A percentile compares a stretch with the other conserved stretches of the same genome.
Conservation (phyloP, 495 filamentous ascomycete species). For the Platismatia glauca region DNA sequence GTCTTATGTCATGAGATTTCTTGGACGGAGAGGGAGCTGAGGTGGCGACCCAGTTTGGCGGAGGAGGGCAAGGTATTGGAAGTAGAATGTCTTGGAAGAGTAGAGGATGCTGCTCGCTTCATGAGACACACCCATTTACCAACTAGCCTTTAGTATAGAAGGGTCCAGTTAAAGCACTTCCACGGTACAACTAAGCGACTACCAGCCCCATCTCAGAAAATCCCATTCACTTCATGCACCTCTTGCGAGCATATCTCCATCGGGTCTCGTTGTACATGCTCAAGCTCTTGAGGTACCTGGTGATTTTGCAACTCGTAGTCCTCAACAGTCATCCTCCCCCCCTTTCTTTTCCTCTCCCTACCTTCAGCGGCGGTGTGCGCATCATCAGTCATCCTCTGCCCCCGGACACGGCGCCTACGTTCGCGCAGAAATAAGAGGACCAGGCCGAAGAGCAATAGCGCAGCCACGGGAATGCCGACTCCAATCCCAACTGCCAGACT, state of each 20-base stretch:
- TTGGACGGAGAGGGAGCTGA: no score
- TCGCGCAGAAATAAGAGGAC: neutral
- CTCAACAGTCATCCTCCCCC: neutral
- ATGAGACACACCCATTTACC: no score
- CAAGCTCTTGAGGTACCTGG: conserved; percentile 4
- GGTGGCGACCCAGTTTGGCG: no score
- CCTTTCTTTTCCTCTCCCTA: neutral
- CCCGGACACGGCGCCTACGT: neutral
- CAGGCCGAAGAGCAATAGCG: neutral
- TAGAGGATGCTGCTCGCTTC: no score
- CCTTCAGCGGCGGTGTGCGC: neutral
- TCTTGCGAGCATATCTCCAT: neutral
- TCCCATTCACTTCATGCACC: neutral
- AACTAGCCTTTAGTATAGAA: no score
- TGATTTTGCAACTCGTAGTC: neutral
- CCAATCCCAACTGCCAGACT: neutral
- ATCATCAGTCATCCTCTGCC: neutral
- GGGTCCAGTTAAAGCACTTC: neutral
- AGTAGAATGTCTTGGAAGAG: no score
- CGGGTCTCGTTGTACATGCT: neutral
- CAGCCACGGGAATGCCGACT: neutral
- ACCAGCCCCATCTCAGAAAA: neutral
- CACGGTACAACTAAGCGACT: neutral
- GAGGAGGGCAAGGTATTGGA: no score
- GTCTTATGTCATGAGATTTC: no score